Evolutionary conservation across 2,329 filamentous ascomycete species (phyloP).

Genomic region (Nigrograna mackinnonii): DNA sequence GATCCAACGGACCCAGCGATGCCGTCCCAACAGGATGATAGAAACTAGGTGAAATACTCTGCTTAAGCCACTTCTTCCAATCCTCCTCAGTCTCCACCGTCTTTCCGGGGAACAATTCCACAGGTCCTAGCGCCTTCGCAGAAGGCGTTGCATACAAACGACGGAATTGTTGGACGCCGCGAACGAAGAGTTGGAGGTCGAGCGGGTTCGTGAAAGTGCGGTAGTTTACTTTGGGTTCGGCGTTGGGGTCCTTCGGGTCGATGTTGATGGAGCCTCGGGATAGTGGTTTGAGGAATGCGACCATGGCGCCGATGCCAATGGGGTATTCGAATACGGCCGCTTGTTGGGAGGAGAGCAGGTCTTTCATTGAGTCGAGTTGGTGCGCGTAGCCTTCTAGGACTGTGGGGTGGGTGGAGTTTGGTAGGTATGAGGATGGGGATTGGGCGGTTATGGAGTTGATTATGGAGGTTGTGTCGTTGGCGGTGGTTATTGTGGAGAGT

Average conservation of each 20-base stretch:
- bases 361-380: slow-evolving; percentile 15
- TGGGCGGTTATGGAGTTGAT: slow-evolving; percentile 23
- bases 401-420: slow-evolving; percentile 12
- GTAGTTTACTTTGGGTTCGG: slow-evolving; percentile 19
- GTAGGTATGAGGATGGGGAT: slow-evolving; percentile 22
- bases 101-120: slow-evolving; percentile 14
- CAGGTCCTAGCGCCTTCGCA: slow-evolving; percentile 10
- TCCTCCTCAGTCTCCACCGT: slow-evolving; percentile 13
- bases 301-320: slow-evolving; percentile 5
- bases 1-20: slow-evolving; percentile 15
- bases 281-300: slow-evolving; percentile 17
- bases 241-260: slow-evolving; percentile 19
- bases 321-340: slow-evolving; percentile 18
- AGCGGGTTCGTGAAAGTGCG: slow-evolving; percentile 20
- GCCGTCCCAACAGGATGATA: slow-evolving; percentile 23
- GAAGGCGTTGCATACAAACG: slow-evolving; percentile 10
- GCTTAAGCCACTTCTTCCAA: slow-evolving; percentile 12
- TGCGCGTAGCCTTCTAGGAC: slow-evolving; percentile 20
- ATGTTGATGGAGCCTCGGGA: slow-evolving; percentile 22
- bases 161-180: slow-evolving; percentile 12
- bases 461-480: slow-evolving; percentile 3
- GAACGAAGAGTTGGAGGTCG: slow-evolving; percentile 10
- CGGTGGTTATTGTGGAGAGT: slow-evolving; percentile 5
- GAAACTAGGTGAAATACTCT: slow-evolving; percentile 9
- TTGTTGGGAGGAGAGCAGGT: slow-evolving; percentile 33